Percentiles rank a stretch among this genome's conserved stretches.
These are phyloP conservation scores for Suhomyces atakaporum DNA, from an alignment of 1,139 yeast genomes.

Conservation along the genomic window DNA sequence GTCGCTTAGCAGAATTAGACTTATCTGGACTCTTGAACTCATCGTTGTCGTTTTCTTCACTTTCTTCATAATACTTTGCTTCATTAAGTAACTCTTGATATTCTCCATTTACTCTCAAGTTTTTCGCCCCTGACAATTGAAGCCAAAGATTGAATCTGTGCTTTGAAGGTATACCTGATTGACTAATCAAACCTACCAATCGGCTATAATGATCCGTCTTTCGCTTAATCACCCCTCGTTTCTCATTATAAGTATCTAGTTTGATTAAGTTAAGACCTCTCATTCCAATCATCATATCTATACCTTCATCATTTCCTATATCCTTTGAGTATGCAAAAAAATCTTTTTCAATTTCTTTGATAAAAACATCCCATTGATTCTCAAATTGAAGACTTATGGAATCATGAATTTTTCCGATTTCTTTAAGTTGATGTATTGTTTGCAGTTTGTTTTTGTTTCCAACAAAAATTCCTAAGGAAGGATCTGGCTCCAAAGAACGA, in stretches of 20 bases:
- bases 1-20: conserved; percentile 2
- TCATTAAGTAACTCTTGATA: conserved; percentile 36
- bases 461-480: conserved; percentile 16
- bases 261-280: conserved; percentile 33
- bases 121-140: conserved; percentile 55
- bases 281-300: conserved; percentile 41
- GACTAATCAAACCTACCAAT: conserved; percentile 39
- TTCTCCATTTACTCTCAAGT: conserved; percentile 50
- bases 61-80: conserved; percentile 10
- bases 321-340: conserved; percentile 22
- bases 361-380: conserved; percentile 38
- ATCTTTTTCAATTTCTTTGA: conserved; percentile 28
- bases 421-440: conserved; percentile 30
- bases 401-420: conserved; percentile 39
- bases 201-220: conserved; percentile 18
- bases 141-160: conserved; percentile 54
- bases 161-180: conserved; percentile 50
- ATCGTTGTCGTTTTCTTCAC: conserved; percentile 5
- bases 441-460: conserved; percentile 17
- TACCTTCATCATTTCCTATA: conserved; percentile 14
- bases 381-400: conserved; percentile 29
- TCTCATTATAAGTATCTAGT: conserved; percentile 17
- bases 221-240: conserved; percentile 8
- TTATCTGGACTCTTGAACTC: neutral
- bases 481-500: conserved; percentile 6